Percentiles rank a stretch among this genome's conserved stretches.
phyloP scores from a whole-genome alignment of 495 filamentous ascomycete species.

The Extremus antarcticus region DNA sequence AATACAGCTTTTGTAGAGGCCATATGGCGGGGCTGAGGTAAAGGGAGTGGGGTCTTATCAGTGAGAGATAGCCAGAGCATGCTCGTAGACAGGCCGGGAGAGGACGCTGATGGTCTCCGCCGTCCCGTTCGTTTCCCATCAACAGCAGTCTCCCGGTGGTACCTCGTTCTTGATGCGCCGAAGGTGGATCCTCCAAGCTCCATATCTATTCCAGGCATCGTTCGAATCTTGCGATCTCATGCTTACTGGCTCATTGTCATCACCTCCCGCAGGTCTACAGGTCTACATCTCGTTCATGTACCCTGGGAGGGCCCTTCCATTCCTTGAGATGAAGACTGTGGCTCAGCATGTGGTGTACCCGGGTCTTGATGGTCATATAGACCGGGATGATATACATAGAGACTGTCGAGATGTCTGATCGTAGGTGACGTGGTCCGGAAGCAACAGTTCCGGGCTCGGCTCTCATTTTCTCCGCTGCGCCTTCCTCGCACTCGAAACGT shows the following conservation, averaged over 20 bases:
- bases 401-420: not conserved
- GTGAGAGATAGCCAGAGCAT: too few species aligned
- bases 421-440: not conserved
- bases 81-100: too few species aligned
- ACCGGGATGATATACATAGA: not conserved
- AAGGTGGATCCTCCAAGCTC: not conserved
- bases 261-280: not conserved
- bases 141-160: too few species aligned
- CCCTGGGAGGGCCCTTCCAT: not conserved
- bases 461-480: not conserved
- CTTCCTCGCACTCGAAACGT: not conserved
- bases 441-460: not conserved
- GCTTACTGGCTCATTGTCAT: not conserved
- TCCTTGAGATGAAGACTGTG: not conserved
- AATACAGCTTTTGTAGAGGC: slow-evolving; percentile 4
- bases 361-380: not conserved
- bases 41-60: too few species aligned
- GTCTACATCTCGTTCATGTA: not conserved
- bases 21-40: slow-evolving; percentile 4
- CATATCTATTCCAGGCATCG: not conserved
- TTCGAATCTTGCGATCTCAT: not conserved
- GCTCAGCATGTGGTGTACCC: not conserved
- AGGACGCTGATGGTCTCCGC: too few species aligned
- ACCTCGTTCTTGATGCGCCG: too few species aligned
- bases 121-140: too few species aligned